Evolutionary conservation across 208 protist species (phyloP), one percentile per base, ranked within the genome.

Genomic region (Acanthamoeba sp.): DNA sequence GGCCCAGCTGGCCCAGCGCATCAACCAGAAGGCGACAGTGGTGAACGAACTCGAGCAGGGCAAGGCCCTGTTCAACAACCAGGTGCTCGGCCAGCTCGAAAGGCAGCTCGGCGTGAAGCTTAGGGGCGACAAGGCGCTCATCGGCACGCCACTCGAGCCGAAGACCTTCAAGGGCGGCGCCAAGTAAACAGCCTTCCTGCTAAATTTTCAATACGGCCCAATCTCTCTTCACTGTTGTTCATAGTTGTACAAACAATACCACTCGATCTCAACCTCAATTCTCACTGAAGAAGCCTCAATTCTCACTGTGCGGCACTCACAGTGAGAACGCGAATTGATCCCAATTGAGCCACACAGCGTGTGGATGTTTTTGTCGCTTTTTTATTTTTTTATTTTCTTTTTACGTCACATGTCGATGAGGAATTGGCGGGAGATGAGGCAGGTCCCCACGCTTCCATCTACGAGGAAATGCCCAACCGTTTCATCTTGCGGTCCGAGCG

Each of bases 41-140:
- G 84, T 90, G 32, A 90, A 90, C 55, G 84, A 90, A 45, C 57
- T 71, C 34, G 84, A 90, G 38, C 84, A 90, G 84, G 84, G 52
- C 84, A 90, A 90, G 57, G 84, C 84, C 48, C 29, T 90, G 18
- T 69, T 45, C 38, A 90, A 90, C 50, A 66, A 90, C 34, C 42
- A 66, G 59, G 34, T 90, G 24, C 84, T 90, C 32, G 48, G 40
- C 0, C 32, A 59, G 50, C 48, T 90, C 2, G 84, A 90, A 29
- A 18, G 84, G 34, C 50, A 90, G 55, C 34, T 90, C 9, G 84
- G 84, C 29, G 84, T 90, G 29, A 90, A 90, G 84, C 84, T 90
- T 14, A 59, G 84, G 24, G 84, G 84, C 24, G 38, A 90, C 76
- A 45, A 84, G 76, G 76, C 36, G 14, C 76, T 84, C 76, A 55